phyloP scores from a whole-genome alignment of 345 rosid genomes.

The Acer yangbiense region DNA sequence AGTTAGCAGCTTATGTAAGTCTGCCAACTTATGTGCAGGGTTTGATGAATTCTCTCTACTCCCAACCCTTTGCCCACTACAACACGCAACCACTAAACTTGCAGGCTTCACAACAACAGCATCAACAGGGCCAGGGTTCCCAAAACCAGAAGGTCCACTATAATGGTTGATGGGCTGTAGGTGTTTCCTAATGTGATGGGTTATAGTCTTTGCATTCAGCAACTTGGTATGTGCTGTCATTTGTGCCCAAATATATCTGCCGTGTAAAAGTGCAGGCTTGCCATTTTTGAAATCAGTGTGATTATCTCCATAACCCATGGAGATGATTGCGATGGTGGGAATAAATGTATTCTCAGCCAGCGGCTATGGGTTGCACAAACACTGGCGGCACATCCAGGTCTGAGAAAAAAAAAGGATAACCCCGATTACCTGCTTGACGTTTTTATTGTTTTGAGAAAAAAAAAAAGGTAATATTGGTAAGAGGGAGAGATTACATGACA shows the following conservation, averaged over 20 bases:
- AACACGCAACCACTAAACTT: constrained; percentile 73
- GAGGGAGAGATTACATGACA: constrained; percentile 47
- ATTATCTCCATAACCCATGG: constrained; percentile 21
- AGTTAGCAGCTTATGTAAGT: background rate
- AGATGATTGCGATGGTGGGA: constrained; percentile 31
- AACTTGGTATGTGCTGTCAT: constrained; percentile 75
- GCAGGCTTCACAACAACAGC: constrained; percentile 64
- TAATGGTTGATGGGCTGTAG: constrained; percentile 62
- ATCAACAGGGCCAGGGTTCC: constrained; percentile 78
- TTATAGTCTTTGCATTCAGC: constrained; percentile 71
- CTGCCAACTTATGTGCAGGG: constrained; percentile 50
- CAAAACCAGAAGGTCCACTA: constrained; percentile 82
- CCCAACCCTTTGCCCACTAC: constrained; percentile 89
- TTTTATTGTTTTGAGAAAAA: constrained; percentile 35
- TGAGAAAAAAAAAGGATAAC: constrained; percentile 53
- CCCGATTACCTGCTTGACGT: constrained; percentile 44
- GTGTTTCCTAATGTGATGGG: constrained; percentile 50
- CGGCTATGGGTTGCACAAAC: constrained; percentile 35
- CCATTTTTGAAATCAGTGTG: constrained; percentile 41
- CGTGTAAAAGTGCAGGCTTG: constrained; percentile 25
- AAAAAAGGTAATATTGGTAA: constrained; percentile 22
- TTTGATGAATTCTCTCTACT: constrained; percentile 86
- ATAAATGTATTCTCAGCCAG: constrained; percentile 26
- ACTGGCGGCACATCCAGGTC: constrained; percentile 50
- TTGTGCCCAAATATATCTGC: constrained; percentile 43